Conservation (phyloP, 495 filamentous ascomycete species). For the Aspergillus mulundensis region DNA sequence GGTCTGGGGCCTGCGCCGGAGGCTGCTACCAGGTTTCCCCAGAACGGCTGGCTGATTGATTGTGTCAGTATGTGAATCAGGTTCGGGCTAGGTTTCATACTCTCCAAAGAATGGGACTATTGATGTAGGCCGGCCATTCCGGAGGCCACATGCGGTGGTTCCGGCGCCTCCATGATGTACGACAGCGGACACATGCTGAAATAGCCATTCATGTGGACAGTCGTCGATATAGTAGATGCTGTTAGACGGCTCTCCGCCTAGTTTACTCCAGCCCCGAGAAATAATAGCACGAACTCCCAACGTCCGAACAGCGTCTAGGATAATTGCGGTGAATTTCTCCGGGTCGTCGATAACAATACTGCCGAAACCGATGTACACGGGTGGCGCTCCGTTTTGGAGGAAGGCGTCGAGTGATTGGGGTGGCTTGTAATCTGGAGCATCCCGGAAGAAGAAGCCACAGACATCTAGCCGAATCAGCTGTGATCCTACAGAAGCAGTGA, state of each 20-base stretch:
- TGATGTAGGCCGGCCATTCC: constrained; percentile 52
- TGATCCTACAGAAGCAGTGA: neutral
- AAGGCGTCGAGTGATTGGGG: constrained; percentile 48
- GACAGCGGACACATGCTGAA: constrained; percentile 56
- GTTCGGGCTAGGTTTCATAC: constrained; percentile 23
- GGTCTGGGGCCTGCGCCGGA: constrained; percentile 65
- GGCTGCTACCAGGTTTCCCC: constrained; percentile 68
- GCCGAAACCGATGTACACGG: constrained; percentile 66
- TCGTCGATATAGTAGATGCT: constrained; percentile 57
- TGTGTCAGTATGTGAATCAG: neutral
- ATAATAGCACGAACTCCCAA: constrained; percentile 55
- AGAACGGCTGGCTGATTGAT: constrained; percentile 61
- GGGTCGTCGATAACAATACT: constrained; percentile 63
- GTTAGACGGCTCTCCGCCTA: constrained; percentile 44
- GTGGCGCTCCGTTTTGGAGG: constrained; percentile 49
- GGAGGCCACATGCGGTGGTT: constrained; percentile 60
- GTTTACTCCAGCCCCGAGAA: constrained; percentile 60
- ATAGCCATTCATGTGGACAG: constrained; percentile 64
- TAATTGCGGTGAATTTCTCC: constrained; percentile 44
- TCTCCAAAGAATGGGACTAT: constrained; percentile 68
- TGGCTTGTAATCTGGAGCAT: constrained; percentile 49
- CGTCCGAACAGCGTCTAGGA: constrained; percentile 51
- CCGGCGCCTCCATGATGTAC: constrained; percentile 66
- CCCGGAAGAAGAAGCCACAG: constrained; percentile 59
- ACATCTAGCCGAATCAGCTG: constrained; percentile 32